Conservation (phyloP, 2,329 filamentous ascomycete genomes). For the Samsoniella hepiali region DNA sequence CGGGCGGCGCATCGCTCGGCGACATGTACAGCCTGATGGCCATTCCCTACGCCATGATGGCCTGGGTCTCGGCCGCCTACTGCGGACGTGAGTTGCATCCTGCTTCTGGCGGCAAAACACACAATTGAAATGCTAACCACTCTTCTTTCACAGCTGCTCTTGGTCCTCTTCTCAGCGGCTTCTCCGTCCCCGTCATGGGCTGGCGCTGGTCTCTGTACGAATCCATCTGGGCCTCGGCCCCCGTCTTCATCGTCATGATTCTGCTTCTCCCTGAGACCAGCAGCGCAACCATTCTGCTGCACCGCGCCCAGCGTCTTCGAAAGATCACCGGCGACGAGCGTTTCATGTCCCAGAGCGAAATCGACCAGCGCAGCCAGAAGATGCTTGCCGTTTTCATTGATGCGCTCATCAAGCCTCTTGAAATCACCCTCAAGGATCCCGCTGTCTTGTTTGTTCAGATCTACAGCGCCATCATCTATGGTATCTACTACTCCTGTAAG, state of each 20-base stretch:
- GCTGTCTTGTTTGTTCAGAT: constrained; percentile 60
- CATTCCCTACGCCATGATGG: constrained; percentile 56
- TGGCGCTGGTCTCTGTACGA: constrained; percentile 67
- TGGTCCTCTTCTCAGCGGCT: constrained; percentile 59
- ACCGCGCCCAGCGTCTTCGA: constrained; percentile 59
- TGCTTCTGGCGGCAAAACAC: too few species aligned
- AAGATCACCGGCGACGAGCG: constrained; percentile 54
- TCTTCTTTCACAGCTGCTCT: constrained; percentile 44
- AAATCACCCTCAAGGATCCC: constrained; percentile 60
- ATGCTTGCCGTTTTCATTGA: constrained; percentile 47
- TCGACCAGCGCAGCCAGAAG: constrained; percentile 56
- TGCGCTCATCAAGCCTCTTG: constrained; percentile 58
- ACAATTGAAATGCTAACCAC: constrained; percentile 17
- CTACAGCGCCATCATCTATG: constrained; percentile 61
- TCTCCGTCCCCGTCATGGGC: constrained; percentile 51
- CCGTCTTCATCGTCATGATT: constrained; percentile 59
- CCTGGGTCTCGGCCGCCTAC: constrained; percentile 55
- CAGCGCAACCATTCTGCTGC: constrained; percentile 56
- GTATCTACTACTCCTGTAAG: constrained; percentile 56
- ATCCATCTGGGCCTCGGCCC: constrained; percentile 58
- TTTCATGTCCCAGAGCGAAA: constrained; percentile 61
- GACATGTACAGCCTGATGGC: constrained; percentile 54
- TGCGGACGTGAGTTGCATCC: constrained; percentile 37
- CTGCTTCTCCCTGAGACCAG: constrained; percentile 63
- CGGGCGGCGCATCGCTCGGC: constrained; percentile 49